Base-by-base conservation (phyloP, 2,329 filamentous ascomycete species). In the Ceratocystis papillata region DNA sequence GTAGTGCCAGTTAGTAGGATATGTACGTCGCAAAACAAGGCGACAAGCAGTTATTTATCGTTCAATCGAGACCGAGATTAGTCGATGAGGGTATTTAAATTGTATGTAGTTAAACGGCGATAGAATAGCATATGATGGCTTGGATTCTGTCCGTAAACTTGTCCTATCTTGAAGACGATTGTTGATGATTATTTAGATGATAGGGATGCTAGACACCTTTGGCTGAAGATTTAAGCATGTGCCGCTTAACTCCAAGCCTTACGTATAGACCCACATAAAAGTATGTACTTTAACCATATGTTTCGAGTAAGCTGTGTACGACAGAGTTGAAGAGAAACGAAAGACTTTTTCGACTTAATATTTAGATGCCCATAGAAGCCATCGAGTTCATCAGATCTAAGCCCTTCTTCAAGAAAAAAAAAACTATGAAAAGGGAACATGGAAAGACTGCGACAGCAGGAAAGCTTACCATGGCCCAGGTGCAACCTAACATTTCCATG, bases 11-110 rank as follows among this genome's bases (percentile, higher is more conserved):
- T 53, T 12, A 22, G 22, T 22, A 41, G 8, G 37, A 50, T 50
- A 59, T 15, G 55, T 33, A n/a, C 33, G 55, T 59, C 55, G 55
- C 55, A 59, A 59, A 33, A 37, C 46, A 28, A 25, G 25, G 48
- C 22, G 48, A 53, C 48, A 25, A 12, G 20, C 20, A 25, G 20
- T 25, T 22, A 15, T 53, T 12, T 41, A 41, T 12, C 37, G 8
- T 53, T 53, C 8, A 28, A 53, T 28, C 20, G 48, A 15, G 20
- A 10, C 12, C 48, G 20, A 53, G 22, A 10, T 25, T 12, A 7
- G 3, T 53, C 22, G 48, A 20, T 2, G 48, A 20, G 48, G 8
- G 48, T 25, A 15, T 53, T 15, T 53, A 3, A 7, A 15, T 53
- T 22, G 48, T 5, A 6, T 8, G 46, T 20, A 2, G 15, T 50